Evolutionary conservation across 1,284 basidiomycete species (phyloP).

Genomic region (Coniferiporia sulphurascens): DNA sequence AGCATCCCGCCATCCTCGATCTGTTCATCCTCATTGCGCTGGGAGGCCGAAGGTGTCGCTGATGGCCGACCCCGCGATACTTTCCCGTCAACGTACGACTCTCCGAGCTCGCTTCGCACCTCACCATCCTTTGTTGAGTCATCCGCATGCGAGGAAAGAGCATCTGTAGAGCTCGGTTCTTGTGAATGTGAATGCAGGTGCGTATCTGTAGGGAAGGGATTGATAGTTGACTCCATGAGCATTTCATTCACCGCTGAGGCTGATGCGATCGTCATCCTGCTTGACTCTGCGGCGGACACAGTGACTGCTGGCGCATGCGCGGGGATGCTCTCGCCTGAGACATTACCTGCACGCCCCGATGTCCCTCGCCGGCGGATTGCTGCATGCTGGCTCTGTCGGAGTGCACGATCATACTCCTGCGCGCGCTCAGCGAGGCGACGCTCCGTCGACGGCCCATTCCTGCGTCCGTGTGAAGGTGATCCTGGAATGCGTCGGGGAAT

Average conservation of each 20-base stretch:
- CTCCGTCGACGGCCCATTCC: constrained; percentile 19
- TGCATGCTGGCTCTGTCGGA: constrained; percentile 61
- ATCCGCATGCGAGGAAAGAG: constrained; percentile 35
- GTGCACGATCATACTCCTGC: constrained; percentile 68
- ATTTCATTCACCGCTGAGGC: neutral
- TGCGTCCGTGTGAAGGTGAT: constrained; percentile 17
- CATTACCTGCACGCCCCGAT: constrained; percentile 21
- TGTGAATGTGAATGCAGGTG: constrained; percentile 19
- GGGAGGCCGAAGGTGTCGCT: constrained; percentile 22
- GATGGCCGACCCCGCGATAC: constrained; percentile 16
- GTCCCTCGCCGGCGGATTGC: constrained; percentile 40
- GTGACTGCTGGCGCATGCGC: constrained; percentile 4
- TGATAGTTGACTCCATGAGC: constrained; percentile 9
- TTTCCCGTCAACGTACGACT: constrained; percentile 66
- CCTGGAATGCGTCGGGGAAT: constrained; percentile 22
- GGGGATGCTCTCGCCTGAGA: constrained; percentile 21
- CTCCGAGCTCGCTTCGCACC: constrained; percentile 56
- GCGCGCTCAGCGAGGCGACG: constrained; percentile 47
- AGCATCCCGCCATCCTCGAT: constrained; percentile 65
- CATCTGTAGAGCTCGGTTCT: constrained; percentile 19
- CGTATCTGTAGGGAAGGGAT: constrained; percentile 18
- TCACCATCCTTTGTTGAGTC: constrained; percentile 49
- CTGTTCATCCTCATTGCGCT: constrained; percentile 53
- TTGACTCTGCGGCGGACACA: neutral
- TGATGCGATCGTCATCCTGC: neutral